Conservation (phyloP, 1,284 basidiomycete genomes). For the Puccinia hordei region DNA sequence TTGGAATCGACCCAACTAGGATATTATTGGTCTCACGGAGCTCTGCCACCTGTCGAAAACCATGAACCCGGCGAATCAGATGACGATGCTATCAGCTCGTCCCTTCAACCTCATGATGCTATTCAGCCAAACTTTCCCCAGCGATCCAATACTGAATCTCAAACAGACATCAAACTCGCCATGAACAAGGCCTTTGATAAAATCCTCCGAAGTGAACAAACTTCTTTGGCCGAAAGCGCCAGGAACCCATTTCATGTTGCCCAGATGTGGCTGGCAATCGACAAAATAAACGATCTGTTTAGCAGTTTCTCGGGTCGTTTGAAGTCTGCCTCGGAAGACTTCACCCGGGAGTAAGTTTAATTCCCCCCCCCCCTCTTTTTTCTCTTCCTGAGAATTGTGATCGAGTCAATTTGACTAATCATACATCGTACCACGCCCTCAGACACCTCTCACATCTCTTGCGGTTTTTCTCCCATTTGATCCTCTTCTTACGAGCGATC, state of each 20-base stretch:
- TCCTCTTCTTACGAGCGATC: constrained; percentile 82
- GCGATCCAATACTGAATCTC: not conserved
- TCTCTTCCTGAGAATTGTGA: not conserved
- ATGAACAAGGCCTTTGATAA: constrained; percentile 45
- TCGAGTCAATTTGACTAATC: not conserved
- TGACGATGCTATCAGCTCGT: not conserved
- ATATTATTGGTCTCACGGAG: constrained; percentile 48
- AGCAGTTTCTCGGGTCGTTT: constrained; percentile 72
- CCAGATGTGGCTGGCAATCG: constrained; percentile 81
- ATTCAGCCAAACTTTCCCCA: not conserved
- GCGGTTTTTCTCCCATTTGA: constrained; percentile 94
- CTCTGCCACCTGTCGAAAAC: constrained; percentile 16
- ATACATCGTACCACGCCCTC: constrained; percentile 48
- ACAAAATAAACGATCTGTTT: constrained; percentile 70
- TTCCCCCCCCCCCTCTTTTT: not conserved
- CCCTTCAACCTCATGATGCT: not conserved
- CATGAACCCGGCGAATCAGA: not conserved
- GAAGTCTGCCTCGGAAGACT: constrained; percentile 59
- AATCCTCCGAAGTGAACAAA: constrained; percentile 41
- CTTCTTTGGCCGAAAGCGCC: constrained; percentile 62
- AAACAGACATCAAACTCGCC: constrained; percentile 29
- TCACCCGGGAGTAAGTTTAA: constrained; percentile 67
- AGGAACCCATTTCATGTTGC: constrained; percentile 82
- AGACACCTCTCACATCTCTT: constrained; percentile 60
- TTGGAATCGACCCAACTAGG: constrained; percentile 53